Base-by-base conservation (phyloP, 306 rosid genomes). In the Medicago ruthenica region DNA sequence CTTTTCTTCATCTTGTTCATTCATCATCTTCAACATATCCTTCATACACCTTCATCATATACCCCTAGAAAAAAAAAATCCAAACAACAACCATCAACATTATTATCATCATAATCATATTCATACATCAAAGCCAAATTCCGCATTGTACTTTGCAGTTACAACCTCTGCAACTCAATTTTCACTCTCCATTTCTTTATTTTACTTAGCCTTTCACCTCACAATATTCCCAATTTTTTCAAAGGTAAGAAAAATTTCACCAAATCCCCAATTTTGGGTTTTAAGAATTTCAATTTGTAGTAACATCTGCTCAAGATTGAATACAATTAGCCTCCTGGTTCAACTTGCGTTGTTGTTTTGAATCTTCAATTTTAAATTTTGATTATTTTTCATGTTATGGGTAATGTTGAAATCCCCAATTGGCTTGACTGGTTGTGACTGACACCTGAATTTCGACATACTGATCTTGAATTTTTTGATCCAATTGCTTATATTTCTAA, bases 401-500 rank as follows among this genome's bases (percentile, higher is more conserved):
- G 91, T 79, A 79, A 79, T 79, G 99, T 53, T 89, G 91, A 87
- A 96, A 96, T 83, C 86, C 96, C 31, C 0, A 27, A 27, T 27
- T 27, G 31, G 88, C 84, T 76, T 27, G 31, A 27, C 0, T 4
- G 31, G 31, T 27, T 27, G 31, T 4, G 4, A 27, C 31, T 27
- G 31, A 4, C 31, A 27, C 31, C 31, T 27, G 31, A 27, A 27
- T 27, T 27, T 27, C 31, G 31, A 27, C 31, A 4, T 3, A 27
- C 31, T 27, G 31, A 27, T 27, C 3, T 4, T 27, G 31, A 27
- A 27, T 27, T 27, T 27, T 27, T 4, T 27, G 31, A 27, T 0
- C 31, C 31, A 27, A 27, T 27, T 27, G 31, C 31, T 27, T 27
- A 27, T 27, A 27, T 27, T 0, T 27, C 31, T 3, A 27, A 27